These are phyloP conservation scores for Bauhinia variegata DNA, from an alignment of 306 rosid genomes.

Conservation along the genomic window DNA sequence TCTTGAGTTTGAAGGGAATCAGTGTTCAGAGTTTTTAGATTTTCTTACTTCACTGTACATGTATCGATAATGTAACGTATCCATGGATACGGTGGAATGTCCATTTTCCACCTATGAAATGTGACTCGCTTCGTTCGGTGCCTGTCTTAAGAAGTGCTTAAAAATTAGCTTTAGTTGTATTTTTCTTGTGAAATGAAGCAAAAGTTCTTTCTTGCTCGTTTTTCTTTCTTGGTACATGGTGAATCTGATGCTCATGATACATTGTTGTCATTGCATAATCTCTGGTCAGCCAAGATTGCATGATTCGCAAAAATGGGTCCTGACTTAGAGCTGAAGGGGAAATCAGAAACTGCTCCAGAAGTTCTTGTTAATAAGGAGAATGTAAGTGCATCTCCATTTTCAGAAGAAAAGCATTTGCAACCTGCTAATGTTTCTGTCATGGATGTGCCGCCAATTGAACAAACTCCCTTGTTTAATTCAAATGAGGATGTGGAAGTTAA, in stretches of 20 bases:
- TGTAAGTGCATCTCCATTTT: constrained; percentile 11
- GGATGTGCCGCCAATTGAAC: constrained; percentile 36
- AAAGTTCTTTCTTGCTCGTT: too few relatives aligned
- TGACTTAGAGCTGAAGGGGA: constrained; percentile 45
- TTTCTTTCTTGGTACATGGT: too few relatives aligned
- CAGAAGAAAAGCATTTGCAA: constrained; percentile 33
- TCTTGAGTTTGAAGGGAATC: too few relatives aligned
- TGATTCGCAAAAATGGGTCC: constrained; percentile 54
- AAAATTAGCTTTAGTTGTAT: too few relatives aligned
- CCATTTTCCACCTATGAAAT: too few relatives aligned
- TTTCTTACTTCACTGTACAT: too few relatives aligned
- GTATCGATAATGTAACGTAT: too few relatives aligned
- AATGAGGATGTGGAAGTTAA: constrained; percentile 58
- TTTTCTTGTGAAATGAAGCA: too few relatives aligned
- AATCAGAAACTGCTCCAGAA: constrained; percentile 38
- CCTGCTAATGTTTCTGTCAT: constrained; percentile 32
- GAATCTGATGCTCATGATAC: not conserved
- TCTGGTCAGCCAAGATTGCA: constrained; percentile 20
- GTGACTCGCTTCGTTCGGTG: too few relatives aligned
- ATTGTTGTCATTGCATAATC: constrained; percentile 25
- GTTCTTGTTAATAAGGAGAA: constrained; percentile 39
- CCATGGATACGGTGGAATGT: too few relatives aligned
- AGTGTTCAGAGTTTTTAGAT: too few relatives aligned
- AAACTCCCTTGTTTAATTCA: constrained; percentile 19
- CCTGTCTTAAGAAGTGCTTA: too few relatives aligned